phyloP scores from a whole-genome alignment of 345 rosid genomes.

The Acer negundo region DNA sequence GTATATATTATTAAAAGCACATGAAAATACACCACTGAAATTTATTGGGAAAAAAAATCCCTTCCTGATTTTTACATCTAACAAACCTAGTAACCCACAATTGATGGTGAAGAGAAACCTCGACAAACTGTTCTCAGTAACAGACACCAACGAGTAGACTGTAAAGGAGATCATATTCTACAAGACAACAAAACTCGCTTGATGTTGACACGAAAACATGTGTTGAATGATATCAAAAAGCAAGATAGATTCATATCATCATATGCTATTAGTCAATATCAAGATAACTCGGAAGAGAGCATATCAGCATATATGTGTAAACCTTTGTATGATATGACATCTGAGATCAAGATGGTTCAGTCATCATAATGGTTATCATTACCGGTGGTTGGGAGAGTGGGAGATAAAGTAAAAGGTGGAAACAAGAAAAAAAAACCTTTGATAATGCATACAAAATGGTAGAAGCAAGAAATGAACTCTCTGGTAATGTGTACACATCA shows the following conservation, averaged over 20 bases:
- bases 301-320: not conserved
- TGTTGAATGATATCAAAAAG: not conserved
- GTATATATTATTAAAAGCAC: not conserved
- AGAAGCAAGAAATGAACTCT: not conserved
- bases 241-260: not conserved
- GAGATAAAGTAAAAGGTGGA: not conserved
- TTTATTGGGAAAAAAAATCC: not conserved
- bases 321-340: not conserved
- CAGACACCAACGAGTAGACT: not conserved
- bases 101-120: not conserved
- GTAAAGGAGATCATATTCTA: not conserved
- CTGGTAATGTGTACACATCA: not conserved
- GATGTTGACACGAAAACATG: not conserved
- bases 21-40: not conserved
- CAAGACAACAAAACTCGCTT: not conserved
- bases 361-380: not conserved
- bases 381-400: not conserved
- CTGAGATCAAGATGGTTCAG: constrained; percentile 1
- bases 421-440: not conserved
- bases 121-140: constrained; percentile 4
- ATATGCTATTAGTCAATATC: not conserved
- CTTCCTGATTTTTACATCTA: not conserved
- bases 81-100: not conserved
- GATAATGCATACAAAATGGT: not conserved
- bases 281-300: not conserved